Evolutionary conservation across 2,329 filamentous ascomycete genomes (phyloP), one percentile per base, ranked within the genome.

Genomic region (Coniochaeta ligniaria): DNA sequence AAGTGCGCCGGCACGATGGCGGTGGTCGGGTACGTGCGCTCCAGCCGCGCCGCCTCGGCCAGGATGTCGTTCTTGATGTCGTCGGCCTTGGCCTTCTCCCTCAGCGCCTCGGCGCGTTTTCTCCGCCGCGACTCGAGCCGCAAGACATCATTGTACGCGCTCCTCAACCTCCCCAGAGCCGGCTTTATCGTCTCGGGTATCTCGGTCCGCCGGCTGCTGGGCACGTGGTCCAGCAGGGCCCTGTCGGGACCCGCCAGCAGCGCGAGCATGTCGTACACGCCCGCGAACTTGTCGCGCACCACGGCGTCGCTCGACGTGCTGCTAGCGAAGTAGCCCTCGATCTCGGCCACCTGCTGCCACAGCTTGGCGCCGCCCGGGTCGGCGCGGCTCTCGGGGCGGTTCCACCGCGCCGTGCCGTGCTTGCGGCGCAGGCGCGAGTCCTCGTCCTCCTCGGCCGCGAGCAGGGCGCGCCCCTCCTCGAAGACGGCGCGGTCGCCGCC

Each of bases 351-450:
- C 60, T 91, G 88, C 2, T 80, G 81, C 80, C 91, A 94, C 1
- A 96, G 80, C 70, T 92, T 92, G 11, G 73, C 72, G 4, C 83
- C 83, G 60, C 80, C 63, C 14, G 87, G 84, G 26, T 94, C 93
- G 20, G 81, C 78, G 36, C 85, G 83, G 5, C 91, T 91, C 22
- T 88, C 79, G 0, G 83, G 81, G 28, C 94, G 85, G 16, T 76
- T 75, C 95, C 95, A 99, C 63, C 91, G 83, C 61, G 93, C 90
- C 0, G 93, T 97, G 24, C 95, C 95, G 69, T 92, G 93, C 69
- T 88, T 94, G 60, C 81, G 78, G 20, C 91, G 84, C 9, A 93
- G 80, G 22, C 83, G 81, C 61, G 91, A 84, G 66, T 99, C 94
- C 70, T 98, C 94, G 17, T 89, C 87, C 62, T 89, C 87, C 73